These are phyloP conservation scores for Geosmithia putterillii DNA, from an alignment of 2,329 filamentous ascomycete species.

Conservation along the genomic window DNA sequence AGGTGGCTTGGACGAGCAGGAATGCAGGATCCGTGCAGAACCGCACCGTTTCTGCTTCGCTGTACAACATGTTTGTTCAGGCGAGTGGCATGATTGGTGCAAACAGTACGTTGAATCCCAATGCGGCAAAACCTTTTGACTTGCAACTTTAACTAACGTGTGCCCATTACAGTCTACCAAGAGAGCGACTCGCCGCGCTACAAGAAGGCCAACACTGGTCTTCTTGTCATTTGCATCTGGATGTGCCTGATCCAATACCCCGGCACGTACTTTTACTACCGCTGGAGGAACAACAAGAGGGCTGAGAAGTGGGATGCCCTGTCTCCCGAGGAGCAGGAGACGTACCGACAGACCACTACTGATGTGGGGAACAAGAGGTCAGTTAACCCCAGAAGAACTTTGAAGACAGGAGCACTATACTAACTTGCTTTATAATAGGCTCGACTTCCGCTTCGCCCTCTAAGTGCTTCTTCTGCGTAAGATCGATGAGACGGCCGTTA, in stretches of 20 bases:
- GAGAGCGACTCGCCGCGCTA: constrained; percentile 19
- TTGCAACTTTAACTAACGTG: too few relatives aligned
- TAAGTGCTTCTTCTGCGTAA: not conserved
- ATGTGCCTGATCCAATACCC: constrained; percentile 24
- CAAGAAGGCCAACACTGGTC: constrained; percentile 23
- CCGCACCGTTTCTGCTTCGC: constrained; percentile 33
- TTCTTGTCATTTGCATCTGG: constrained; percentile 22
- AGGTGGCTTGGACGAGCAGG: constrained; percentile 44
- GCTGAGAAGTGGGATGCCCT: constrained; percentile 23
- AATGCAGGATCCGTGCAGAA: constrained; percentile 47
- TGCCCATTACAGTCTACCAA: constrained; percentile 22
- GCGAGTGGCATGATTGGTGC: constrained; percentile 24
- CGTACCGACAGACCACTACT: constrained; percentile 28
- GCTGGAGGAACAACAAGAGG: constrained; percentile 21
- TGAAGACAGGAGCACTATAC: not conserved
- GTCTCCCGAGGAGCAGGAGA: constrained; percentile 24
- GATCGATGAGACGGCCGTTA: not conserved
- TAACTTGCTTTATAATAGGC: constrained; percentile 1
- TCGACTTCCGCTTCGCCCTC: constrained; percentile 5
- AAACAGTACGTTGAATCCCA: constrained; percentile 9
- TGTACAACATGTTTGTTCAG: constrained; percentile 38
- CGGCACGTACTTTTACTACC: constrained; percentile 23
- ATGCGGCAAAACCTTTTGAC: not conserved
- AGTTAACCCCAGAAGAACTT: not conserved
- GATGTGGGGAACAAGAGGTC: constrained; percentile 13